These are phyloP conservation scores for Eucalyptus brandiana DNA, from an alignment of 345 rosid species.

Conservation along the genomic window DNA sequence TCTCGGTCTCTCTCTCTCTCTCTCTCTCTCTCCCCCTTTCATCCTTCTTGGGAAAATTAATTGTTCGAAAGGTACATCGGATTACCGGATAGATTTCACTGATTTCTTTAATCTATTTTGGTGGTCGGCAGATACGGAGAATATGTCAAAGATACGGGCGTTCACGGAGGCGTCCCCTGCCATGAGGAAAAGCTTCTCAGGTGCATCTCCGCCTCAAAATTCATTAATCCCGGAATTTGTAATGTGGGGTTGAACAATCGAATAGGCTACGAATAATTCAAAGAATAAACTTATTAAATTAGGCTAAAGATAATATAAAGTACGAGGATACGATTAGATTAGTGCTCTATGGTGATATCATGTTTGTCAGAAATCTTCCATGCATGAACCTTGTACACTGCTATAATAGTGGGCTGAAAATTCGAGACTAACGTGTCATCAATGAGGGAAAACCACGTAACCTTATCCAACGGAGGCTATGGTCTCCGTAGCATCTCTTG, in stretches of 20 bases:
- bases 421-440: not conserved
- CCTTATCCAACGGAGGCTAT: not conserved
- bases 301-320: not conserved
- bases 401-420: not conserved
- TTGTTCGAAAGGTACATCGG: not conserved
- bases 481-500: not conserved
- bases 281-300: not conserved
- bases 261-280: not conserved
- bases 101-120: not conserved
- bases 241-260: not conserved
- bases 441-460: not conserved
- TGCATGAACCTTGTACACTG: not conserved
- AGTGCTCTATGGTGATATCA: not conserved
- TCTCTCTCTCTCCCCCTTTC: not conserved
- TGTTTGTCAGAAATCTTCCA: not conserved
- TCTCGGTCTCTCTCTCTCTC: slow-evolving; percentile 7
- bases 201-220: slow-evolving; percentile 7
- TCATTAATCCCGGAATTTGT: not conserved
- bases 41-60: not conserved
- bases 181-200: slow-evolving; percentile 58
- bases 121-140: slow-evolving; percentile 28
- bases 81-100: not conserved
- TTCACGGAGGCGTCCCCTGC: slow-evolving; percentile 34
- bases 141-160: slow-evolving; percentile 16
- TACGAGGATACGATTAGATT: not conserved